Conservation (phyloP, 2,329 filamentous ascomycete species). For the Aureobasidium sp. region DNA sequence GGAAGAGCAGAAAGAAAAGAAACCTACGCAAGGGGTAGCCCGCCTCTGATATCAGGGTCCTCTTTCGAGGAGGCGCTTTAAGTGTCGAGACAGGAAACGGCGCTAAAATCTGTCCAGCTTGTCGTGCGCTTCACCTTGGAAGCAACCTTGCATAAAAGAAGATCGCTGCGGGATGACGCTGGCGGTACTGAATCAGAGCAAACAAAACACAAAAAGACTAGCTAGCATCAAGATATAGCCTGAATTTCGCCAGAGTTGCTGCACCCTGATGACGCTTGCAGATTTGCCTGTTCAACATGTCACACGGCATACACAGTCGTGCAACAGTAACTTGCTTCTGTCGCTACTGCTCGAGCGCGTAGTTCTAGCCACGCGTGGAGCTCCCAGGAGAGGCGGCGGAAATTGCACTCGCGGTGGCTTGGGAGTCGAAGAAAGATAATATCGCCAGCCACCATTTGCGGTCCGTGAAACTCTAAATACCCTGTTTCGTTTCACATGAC, state of each 20-base stretch:
- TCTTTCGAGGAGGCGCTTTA: neutral
- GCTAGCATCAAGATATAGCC: neutral
- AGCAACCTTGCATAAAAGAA: conserved; percentile 5
- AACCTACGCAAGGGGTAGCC: neutral
- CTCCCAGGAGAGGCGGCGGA: neutral
- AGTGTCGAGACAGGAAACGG: neutral
- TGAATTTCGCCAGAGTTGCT: neutral
- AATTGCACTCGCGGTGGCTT: neutral
- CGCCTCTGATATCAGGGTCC: conserved; percentile 8
- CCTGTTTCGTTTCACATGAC: conserved; percentile 6
- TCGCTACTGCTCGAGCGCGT: neutral
- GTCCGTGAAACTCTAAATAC: conserved; percentile 2
- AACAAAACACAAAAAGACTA: neutral
- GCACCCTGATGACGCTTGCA: neutral
- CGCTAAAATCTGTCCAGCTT: conserved; percentile 1
- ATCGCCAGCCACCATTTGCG: neutral
- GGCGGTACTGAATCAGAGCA: neutral
- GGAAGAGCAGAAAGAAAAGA: neutral
- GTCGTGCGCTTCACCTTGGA: conserved; percentile 7
- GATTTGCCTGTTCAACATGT: neutral
- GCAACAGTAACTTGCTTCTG: neutral
- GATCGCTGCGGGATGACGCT: conserved; percentile 11
- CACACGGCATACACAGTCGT: neutral
- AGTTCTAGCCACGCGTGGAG: neutral
- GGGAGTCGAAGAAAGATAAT: neutral